Evolutionary conservation across 768 basidiomycete genomes (phyloP).

Genomic region (Kwoniella shandongensis): DNA sequence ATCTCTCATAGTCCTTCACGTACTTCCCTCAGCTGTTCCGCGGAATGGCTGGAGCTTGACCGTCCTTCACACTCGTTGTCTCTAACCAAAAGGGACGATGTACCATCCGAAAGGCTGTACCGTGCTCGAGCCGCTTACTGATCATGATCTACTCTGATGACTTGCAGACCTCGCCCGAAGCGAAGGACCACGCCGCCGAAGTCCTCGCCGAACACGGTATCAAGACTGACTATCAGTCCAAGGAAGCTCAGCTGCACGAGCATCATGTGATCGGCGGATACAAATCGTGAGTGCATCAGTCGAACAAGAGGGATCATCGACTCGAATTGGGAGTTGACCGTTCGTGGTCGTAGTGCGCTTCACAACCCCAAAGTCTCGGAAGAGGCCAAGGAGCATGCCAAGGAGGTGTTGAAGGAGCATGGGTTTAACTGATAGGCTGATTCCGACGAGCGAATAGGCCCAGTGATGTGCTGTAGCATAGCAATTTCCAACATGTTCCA

Average conservation of each 20-base stretch:
- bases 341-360: constrained; percentile 15
- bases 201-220: constrained; percentile 16
- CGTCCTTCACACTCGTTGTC: no score
- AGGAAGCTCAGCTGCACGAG: constrained; percentile 13
- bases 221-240: constrained; percentile 3
- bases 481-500: no score
- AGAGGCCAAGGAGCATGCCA: constrained; percentile 30
- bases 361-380: constrained; percentile 26
- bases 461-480: no score
- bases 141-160: background rate
- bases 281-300: constrained; percentile 32
- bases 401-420: constrained; percentile 22
- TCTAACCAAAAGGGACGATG: no score
- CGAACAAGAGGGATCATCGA: no score
- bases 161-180: constrained; percentile 22
- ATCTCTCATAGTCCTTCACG: constrained; percentile 1
- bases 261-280: constrained; percentile 24
- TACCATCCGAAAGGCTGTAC: no score
- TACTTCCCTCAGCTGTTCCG: no score
- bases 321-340: background rate
- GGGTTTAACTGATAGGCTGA: constrained; percentile 2
- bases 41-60: no score
- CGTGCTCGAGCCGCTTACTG: no score
- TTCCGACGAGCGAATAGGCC: no score
- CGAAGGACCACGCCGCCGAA: constrained; percentile 22